Base-by-base conservation (phyloP, 1,284 basidiomycete species). In the Phylloporus sp. region DNA sequence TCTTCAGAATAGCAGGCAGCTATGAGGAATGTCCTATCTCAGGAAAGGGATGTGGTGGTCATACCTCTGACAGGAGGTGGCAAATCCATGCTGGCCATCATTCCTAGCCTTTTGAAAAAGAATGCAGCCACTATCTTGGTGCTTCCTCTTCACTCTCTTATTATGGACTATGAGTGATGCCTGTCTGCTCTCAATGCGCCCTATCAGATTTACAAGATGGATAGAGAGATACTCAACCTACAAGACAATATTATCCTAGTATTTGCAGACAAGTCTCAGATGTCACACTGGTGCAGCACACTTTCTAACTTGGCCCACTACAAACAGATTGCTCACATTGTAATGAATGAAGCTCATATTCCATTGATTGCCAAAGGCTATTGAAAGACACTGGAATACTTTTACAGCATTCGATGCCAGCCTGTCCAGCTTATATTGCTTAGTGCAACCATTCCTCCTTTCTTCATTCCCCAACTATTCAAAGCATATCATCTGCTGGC, bases 41-140 rank as follows among this genome's bases (percentile, higher is more conserved):
- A 7, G 0, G 0, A 56, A 1, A 39, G 1, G 4, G 66, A 68
- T 12, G 17, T 61, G 0, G 7, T 68, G 0, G 42, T 20, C 12
- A 29, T 68, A 0, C 29, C 65, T 0, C 28, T 32, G 0, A 68
- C 61, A 0, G 66, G 63, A 7, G 63, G 53, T 1, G 66, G 61
- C 1, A 68, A 68, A 49, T 67, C 66, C 0, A 68, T 68, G 66
- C 28, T 67, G 20, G 66, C 53, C 1, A 60, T 68, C 1, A n/a
- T 68, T 0, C 66, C 67, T 0, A 60, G 59, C 29, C 2, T 67
- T 6, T 1, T 67, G 11, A 58, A 64, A 28, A 10, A 0, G 1
- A 4, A 26, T 13, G 54, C 10, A 39, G 34, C 13, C 2, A 67
- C 56, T 0, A 20, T 68, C 3, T 6, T 67, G 0, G 32, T 64